Percentiles rank a stretch among this genome's conserved stretches.
phyloP scores from a whole-genome alignment of 495 filamentous ascomycete species.

The Penicillium paxilli region DNA sequence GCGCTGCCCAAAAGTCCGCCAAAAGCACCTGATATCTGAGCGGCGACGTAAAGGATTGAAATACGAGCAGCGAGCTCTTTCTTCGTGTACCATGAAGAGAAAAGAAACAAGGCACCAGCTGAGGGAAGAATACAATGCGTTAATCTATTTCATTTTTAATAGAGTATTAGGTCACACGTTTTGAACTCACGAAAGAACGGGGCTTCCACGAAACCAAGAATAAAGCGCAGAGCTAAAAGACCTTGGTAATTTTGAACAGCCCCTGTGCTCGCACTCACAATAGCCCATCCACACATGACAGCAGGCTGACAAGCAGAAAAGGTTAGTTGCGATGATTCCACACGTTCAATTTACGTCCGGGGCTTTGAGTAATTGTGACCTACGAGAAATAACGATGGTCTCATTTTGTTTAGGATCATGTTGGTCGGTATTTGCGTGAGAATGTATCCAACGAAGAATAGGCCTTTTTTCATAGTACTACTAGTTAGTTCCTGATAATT shows the following conservation, averaged over 20 bases:
- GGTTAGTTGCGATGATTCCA: not conserved
- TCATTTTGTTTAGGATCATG: conserved; percentile 16
- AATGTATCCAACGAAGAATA: conserved; percentile 44
- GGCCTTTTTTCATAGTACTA: too few species aligned
- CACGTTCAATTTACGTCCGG: not conserved
- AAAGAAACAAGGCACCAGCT: conserved; percentile 37
- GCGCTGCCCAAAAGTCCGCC: conserved; percentile 54
- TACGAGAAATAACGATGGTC: conserved; percentile 51
- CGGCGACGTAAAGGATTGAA: conserved; percentile 56
- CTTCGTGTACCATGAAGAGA: conserved; percentile 51
- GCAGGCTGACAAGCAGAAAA: conserved; percentile 24
- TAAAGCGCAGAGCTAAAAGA: conserved; percentile 45
- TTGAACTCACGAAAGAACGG: conserved; percentile 39
- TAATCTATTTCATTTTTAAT: not conserved
- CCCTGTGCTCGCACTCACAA: conserved; percentile 41
- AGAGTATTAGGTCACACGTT: too few species aligned
- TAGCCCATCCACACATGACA: conserved; percentile 45
- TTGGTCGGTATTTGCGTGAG: conserved; percentile 31
- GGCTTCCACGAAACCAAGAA: conserved; percentile 40
- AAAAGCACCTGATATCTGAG: conserved; percentile 55
- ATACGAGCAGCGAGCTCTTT: conserved; percentile 48
- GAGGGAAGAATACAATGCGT: not conserved
- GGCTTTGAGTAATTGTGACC: conserved; percentile 32
- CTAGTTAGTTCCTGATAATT: too few species aligned
- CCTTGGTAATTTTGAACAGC: conserved; percentile 42